phyloP scores from a whole-genome alignment of 192 early-diverging fungal genomes.

The Coemansia sp. region DNA sequence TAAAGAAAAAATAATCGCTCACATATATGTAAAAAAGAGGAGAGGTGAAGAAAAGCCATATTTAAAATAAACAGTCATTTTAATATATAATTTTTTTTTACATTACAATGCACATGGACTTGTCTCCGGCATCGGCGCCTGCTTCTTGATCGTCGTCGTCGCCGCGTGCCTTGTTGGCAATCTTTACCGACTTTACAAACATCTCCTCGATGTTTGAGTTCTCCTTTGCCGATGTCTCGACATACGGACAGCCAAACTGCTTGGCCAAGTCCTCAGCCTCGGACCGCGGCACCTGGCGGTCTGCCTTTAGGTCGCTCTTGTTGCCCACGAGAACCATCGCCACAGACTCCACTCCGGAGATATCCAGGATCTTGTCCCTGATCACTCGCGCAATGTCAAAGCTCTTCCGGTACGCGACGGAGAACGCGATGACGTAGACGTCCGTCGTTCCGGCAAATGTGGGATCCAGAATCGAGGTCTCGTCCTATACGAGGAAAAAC shows the following conservation, averaged over 20 bases:
- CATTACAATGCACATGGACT: slow-evolving; percentile 40
- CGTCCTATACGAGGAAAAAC: slow-evolving; percentile 60
- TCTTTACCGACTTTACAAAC: slow-evolving; percentile 35
- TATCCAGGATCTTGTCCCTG: slow-evolving; percentile 91
- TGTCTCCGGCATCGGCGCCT: slow-evolving; percentile 8
- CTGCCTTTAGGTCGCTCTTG: slow-evolving; percentile 80
- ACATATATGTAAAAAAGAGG: slow-evolving; percentile 5
- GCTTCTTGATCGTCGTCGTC: slow-evolving; percentile 15
- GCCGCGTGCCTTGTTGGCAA: slow-evolving; percentile 23
- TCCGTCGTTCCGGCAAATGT: slow-evolving; percentile 87
- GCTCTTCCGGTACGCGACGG: slow-evolving; percentile 75
- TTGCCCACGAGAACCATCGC: slow-evolving; percentile 90
- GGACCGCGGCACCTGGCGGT: slow-evolving; percentile 63
- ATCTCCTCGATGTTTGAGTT: slow-evolving; percentile 76
- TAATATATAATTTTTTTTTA: slow-evolving; percentile 5
- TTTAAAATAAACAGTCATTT: not conserved
- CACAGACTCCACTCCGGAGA: slow-evolving; percentile 84
- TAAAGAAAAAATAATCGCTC: not conserved
- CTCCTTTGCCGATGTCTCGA: slow-evolving; percentile 91
- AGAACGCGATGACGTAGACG: slow-evolving; percentile 94
- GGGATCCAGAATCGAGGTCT: slow-evolving; percentile 90
- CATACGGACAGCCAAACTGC: slow-evolving; percentile 78
- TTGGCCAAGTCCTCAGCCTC: slow-evolving; percentile 79
- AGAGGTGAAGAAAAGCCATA: not conserved
- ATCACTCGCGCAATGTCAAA: slow-evolving; percentile 90